Evolutionary conservation across 2,329 filamentous ascomycete genomes (phyloP).

Genomic region (Ophiocordyceps australis): DNA sequence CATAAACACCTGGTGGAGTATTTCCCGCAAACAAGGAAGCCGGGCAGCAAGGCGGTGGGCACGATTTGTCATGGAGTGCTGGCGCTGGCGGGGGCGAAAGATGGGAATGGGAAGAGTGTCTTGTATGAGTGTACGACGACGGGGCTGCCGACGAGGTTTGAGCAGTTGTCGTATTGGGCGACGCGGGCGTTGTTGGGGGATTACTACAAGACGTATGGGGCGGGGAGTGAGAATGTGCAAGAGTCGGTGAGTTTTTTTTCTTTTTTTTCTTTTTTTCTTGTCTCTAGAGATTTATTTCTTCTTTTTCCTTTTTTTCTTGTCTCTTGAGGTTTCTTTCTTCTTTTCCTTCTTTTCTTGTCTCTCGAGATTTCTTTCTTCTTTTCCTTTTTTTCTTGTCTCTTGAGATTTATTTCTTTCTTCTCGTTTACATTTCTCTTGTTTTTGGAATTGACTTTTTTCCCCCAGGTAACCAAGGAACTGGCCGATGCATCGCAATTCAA

Average conservation of each 20-base stretch:
- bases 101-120: conserved; percentile 22
- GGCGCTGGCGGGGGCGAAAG: conserved; percentile 23
- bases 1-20: conserved; percentile 24
- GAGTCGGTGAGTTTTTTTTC: conserved; percentile 16
- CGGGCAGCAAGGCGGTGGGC: conserved; percentile 21
- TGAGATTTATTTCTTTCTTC: too few relatives aligned
- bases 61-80: conserved; percentile 35
- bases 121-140: conserved; percentile 28
- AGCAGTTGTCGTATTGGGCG: conserved; percentile 27
- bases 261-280: neutral
- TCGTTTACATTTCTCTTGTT: neutral
- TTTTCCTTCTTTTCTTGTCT: too few relatives aligned
- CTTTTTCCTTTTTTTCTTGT: neutral
- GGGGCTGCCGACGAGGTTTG: conserved; percentile 26
- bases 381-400: too few relatives aligned
- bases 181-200: conserved; percentile 30
- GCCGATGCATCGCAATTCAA: conserved; percentile 24
- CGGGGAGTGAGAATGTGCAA: conserved; percentile 28
- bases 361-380: too few relatives aligned
- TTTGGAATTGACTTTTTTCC: neutral
- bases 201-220: conserved; percentile 38
- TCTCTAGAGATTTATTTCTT: neutral
- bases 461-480: conserved; percentile 23
- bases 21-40: conserved; percentile 26
- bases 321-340: too few relatives aligned